These are phyloP conservation scores for Mitragyna speciosa DNA, from an alignment of 257 asterid species.

Conservation along the genomic window DNA sequence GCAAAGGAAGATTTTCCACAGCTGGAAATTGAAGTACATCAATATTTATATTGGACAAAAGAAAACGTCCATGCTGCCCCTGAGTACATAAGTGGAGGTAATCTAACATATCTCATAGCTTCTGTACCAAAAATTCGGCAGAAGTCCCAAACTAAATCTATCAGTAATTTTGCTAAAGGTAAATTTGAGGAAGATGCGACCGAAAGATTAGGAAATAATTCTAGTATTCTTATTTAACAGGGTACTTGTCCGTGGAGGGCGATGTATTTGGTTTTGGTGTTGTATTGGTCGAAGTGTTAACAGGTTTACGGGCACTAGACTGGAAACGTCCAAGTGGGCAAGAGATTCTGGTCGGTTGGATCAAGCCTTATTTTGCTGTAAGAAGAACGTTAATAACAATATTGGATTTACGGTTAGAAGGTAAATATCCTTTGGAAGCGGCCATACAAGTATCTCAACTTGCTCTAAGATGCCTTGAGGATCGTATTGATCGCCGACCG, in stretches of 20 bases:
- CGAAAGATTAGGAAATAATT: background rate
- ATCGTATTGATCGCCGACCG: conserved; percentile 55
- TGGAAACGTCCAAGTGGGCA: conserved; percentile 45
- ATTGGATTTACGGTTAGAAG: conserved; percentile 61
- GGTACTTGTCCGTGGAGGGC: conserved; percentile 66
- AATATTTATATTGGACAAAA: no score
- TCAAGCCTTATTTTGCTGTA: conserved; percentile 54
- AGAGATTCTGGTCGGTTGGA: conserved; percentile 54
- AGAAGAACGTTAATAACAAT: conserved; percentile 54
- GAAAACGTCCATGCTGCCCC: conserved; percentile 65
- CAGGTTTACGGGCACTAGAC: conserved; percentile 61
- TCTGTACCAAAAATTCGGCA: background rate
- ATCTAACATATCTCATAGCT: background rate
- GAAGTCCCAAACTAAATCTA: no score
- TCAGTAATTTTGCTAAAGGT: background rate
- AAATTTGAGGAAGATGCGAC: background rate
- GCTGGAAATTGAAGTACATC: conserved; percentile 25
- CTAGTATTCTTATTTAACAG: conserved; percentile 28
- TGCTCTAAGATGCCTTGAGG: conserved; percentile 54
- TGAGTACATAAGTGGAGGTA: conserved; percentile 69
- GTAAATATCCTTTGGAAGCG: conserved; percentile 57
- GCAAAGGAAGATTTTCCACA: background rate
- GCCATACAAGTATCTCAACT: conserved; percentile 53
- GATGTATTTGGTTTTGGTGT: conserved; percentile 79
- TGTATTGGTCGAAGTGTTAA: conserved; percentile 63